phyloP scores from a whole-genome alignment of 2,329 filamentous ascomycete genomes.

The Fusarium camptoceras region DNA sequence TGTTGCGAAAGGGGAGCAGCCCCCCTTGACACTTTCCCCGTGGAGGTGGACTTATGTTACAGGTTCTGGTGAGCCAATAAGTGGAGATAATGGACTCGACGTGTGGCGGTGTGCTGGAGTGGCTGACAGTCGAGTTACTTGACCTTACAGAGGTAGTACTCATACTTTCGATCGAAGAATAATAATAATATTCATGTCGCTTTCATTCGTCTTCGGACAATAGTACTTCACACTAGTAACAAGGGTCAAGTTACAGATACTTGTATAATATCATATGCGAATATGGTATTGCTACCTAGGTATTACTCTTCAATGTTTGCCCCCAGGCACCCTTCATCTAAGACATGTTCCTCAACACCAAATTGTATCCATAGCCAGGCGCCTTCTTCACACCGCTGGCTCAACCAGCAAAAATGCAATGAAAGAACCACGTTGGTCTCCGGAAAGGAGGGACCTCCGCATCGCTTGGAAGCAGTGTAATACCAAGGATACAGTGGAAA shows the following conservation, averaged over 20 bases:
- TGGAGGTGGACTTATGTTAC: slow-evolving; percentile 14
- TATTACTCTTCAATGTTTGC: not conserved
- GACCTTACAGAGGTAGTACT: not conserved
- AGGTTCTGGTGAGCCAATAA: slow-evolving; percentile 33
- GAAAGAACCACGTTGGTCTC: slow-evolving; percentile 20
- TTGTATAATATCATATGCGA: not conserved
- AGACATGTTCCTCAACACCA: not conserved
- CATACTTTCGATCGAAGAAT: no score
- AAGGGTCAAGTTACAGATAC: not conserved
- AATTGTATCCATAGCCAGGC: not conserved
- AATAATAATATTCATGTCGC: not conserved
- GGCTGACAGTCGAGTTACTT: slow-evolving; percentile 17
- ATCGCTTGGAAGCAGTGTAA: slow-evolving; percentile 45
- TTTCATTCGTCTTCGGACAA: no score
- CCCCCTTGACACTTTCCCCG: slow-evolving; percentile 26
- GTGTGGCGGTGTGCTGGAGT: slow-evolving; percentile 37
- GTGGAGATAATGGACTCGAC: not conserved
- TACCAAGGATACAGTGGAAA: slow-evolving; percentile 44
- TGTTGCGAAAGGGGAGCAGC: slow-evolving; percentile 35
- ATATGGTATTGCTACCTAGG: not conserved
- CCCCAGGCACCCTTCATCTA: not conserved
- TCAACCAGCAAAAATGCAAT: slow-evolving; percentile 40
- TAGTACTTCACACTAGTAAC: not conserved
- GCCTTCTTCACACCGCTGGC: slow-evolving; percentile 41
- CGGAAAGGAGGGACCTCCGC: slow-evolving; percentile 8